Base-by-base conservation (phyloP, 768 basidiomycete species). In the Termitomyces sp. region DNA sequence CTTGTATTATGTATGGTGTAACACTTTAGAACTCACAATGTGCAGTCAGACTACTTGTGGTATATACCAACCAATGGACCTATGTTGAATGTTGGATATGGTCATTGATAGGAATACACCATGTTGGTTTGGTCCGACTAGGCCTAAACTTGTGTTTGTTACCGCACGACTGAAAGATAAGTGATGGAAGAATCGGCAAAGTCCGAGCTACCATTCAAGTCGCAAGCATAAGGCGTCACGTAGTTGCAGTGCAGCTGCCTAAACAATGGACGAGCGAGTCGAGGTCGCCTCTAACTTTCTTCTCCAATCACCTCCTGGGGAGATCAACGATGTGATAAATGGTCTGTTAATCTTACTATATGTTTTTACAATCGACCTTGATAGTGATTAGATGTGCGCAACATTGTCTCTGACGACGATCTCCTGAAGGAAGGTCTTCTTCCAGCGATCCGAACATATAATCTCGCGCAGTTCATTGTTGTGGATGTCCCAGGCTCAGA, bases 251-350 rank as follows among this genome's bases (percentile, higher is more conserved):
- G 13, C 18, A 37, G 37, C 24, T 41, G 26, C 45, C 18, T 37
- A 28, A 20, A 50, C 52, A 33, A 89, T 90, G 88, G 80, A 83
- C 61, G 85, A 88, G 66, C 84, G 87, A 29, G 84, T 92, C 47
- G 76, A 84, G 66, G 80, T 81, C 8, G 94, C 89, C 24, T 86
- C 90, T 26, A 78, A 78, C 33, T 91, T 97, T 66, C 76, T 98
- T 31, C 79, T 92, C 0, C 95, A 97, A 69, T 86, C 92, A 1
- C 95, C 95, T 26, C 95, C 95, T 0, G 95, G 95, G 46, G 91
- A 98, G 76, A 94, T 98, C 63, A 97, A 96, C 71, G 95, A 98
- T 74, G 94, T 97, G 18, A 77, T 98, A 54, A 92, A 92, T 65
- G 94, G 93, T 92, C 59, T 61, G 72, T 47, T 50, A 56, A 62